Evolutionary conservation across 768 basidiomycete genomes (phyloP).

Genomic region (Suillus decipiens): DNA sequence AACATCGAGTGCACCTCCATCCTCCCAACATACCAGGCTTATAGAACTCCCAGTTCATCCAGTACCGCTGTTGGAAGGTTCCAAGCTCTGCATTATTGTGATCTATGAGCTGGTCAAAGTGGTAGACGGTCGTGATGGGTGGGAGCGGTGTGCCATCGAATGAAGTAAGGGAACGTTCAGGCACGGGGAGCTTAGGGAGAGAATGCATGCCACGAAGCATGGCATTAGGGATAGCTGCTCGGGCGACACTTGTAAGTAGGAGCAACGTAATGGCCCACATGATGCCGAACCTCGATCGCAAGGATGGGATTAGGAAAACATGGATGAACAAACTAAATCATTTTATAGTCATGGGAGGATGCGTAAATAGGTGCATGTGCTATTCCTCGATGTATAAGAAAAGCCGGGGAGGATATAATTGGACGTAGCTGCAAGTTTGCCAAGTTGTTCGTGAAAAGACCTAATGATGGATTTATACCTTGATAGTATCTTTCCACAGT

Average conservation of each 20-base stretch:
- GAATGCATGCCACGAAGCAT: slow-evolving; percentile 22
- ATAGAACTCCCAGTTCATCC: slow-evolving; percentile 70
- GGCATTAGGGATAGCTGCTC: slow-evolving; percentile 19
- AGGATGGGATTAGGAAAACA: background rate
- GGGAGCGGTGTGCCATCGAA: slow-evolving; percentile 30
- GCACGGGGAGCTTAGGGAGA: slow-evolving; percentile 18
- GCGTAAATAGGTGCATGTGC: background rate
- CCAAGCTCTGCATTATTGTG: slow-evolving; percentile 59
- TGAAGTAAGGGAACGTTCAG: slow-evolving; percentile 15
- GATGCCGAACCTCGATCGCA: background rate
- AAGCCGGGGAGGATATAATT: background rate
- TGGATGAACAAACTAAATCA: background rate
- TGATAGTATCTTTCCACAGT: background rate
- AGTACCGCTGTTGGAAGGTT: slow-evolving; percentile 78
- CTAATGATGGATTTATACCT: background rate
- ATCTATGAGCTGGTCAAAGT: slow-evolving; percentile 39
- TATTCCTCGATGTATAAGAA: background rate
- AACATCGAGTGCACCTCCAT: background rate
- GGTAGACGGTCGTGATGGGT: slow-evolving; percentile 28
- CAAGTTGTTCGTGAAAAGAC: background rate
- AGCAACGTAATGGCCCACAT: background rate
- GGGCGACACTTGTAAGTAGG: slow-evolving; percentile 17
- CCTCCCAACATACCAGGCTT: slow-evolving; percentile 39
- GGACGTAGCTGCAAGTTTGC: background rate
- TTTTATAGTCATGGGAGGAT: background rate